Evolutionary conservation across 768 basidiomycete species (phyloP), one percentile per base, ranked within the genome.

Genomic region (Mycena haematopus): DNA sequence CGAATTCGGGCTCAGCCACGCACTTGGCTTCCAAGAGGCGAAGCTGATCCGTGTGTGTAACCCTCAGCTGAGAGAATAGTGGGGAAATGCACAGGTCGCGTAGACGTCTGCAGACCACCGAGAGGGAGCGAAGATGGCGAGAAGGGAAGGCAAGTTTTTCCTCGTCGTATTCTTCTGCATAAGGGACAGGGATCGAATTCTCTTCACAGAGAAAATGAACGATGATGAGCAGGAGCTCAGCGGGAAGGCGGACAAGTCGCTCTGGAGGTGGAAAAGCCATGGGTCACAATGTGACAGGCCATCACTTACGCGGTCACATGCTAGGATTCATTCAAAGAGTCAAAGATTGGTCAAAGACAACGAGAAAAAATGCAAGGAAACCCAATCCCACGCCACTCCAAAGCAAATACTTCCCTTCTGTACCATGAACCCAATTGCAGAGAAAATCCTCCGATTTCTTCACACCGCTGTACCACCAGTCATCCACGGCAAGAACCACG

Each of bases 211-310:
- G 33, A 13, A 35, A 35, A 6, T 51, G 22, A 49, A 56, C n/a
- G 13, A 56, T 57, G 31, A 53, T 36, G 33, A 57, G 44, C 33
- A 57, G 42, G 21, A 63, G 62, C 62, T 63, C 62, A 27, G 24
- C 44, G n/a, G 62, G 62, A 3, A 63, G 62, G 14, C 19, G 25
- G 19, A 35, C 8, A 44, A 62, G 50, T 45, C 9, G 58, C 22
- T 40, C 45, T 25, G 1, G 38, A 31, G 15, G 14, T 15, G 21
- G 24, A 24, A 27, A 19, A 19, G 35, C 31, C 56, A 58, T 56
- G 4, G 29, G 29, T 31, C 29, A 31, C 29, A 9, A 31, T 9
- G 29, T 31, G 29, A 31, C 29, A 31, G 9, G 29, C n/a, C n/a
- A n/a, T 36, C 36, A 36, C 40, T 7, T 5, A 45, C 33, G 22